phyloP scores from a whole-genome alignment of 2,329 filamentous ascomycete species.

The Colletotrichum sp. region DNA sequence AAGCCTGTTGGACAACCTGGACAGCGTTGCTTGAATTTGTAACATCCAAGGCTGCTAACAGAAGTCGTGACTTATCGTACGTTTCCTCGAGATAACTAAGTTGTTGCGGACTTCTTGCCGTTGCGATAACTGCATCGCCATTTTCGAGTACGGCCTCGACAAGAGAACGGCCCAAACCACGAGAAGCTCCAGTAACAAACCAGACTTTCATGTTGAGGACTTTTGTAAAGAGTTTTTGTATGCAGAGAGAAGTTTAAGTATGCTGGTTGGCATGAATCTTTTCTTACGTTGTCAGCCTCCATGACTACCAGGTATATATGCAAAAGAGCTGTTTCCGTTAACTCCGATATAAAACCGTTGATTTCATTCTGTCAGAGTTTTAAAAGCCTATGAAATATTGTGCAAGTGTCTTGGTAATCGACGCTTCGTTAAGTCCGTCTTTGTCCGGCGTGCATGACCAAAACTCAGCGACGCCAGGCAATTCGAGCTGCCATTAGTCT shows the following conservation, averaged over 20 bases:
- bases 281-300: not conserved
- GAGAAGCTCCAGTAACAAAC: not conserved
- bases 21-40: not conserved
- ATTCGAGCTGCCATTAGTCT: not conserved
- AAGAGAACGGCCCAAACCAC: not conserved
- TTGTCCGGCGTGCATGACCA: not conserved
- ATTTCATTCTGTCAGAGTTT: not conserved
- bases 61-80: not conserved
- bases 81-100: not conserved
- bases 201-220: not conserved
- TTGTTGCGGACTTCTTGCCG: not conserved
- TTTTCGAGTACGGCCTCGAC: not conserved
- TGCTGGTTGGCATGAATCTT: not conserved
- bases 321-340: not conserved
- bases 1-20: not conserved
- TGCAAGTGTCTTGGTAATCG: not conserved
- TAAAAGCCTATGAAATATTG: not conserved
- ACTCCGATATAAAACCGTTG: not conserved
- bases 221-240: rapidly evolving
- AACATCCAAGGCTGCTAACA: not conserved
- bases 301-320: not conserved
- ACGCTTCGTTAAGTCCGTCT: not conserved
- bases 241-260: not conserved
- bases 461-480: not conserved
- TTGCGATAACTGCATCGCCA: not conserved